These are phyloP conservation scores for Phtheirospermum japonicum DNA, from an alignment of 257 asterid genomes.

Conservation along the genomic window DNA sequence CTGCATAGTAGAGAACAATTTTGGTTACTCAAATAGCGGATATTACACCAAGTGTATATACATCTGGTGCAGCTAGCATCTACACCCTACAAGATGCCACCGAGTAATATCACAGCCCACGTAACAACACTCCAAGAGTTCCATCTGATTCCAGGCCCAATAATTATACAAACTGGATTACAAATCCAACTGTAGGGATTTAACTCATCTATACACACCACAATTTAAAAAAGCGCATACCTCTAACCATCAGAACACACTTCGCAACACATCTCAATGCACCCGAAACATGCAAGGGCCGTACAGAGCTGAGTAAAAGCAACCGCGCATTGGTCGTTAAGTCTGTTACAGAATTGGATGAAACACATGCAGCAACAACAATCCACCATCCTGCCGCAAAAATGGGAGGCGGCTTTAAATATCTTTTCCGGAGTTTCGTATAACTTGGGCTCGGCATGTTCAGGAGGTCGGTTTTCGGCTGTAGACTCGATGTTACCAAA, in stretches of 20 bases:
- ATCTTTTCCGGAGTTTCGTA: constrained; percentile 58
- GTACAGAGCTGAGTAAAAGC: constrained; percentile 67
- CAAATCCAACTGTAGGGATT: no score
- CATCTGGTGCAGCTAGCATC: no score
- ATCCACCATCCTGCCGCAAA: constrained; percentile 48
- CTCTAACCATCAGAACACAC: constrained; percentile 48
- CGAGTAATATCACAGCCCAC: no score
- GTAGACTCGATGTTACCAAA: constrained; percentile 71
- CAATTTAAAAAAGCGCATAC: neutral
- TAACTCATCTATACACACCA: no score
- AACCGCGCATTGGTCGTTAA: constrained; percentile 68
- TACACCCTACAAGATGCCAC: no score
- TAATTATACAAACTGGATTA: no score
- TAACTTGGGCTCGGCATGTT: constrained; percentile 59
- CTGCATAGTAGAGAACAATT: no score
- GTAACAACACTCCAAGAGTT: no score
- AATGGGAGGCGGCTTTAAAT: constrained; percentile 48
- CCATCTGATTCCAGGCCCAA: no score
- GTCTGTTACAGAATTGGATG: constrained; percentile 48
- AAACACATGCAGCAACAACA: constrained; percentile 77
- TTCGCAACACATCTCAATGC: constrained; percentile 61
- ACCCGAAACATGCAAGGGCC: constrained; percentile 70
- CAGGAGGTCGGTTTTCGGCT: constrained; percentile 50
- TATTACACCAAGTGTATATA: no score
- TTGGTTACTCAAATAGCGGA: no score